phyloP scores from a whole-genome alignment of 2,329 filamentous ascomycete species.

The Paraphoma sp. region DNA sequence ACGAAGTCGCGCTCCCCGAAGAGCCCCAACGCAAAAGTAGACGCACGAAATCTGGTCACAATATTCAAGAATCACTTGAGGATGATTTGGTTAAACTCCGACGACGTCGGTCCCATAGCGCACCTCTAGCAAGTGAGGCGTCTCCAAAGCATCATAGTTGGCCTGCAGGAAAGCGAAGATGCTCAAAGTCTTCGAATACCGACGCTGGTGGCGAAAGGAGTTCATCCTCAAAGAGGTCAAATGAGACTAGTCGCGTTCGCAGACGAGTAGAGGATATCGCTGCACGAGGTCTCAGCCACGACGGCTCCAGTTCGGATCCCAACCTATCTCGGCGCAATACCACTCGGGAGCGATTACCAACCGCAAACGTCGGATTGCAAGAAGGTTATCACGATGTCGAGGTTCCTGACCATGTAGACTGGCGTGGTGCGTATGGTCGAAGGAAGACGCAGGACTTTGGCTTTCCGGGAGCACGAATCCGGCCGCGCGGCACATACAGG shows the following conservation, averaged over 20 bases:
- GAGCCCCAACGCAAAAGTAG: slow-evolving; percentile 1
- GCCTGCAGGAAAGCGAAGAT: slow-evolving; percentile 7
- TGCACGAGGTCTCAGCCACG: slow-evolving; percentile 27
- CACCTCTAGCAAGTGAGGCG: slow-evolving; percentile 12
- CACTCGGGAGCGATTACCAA: slow-evolving; percentile 5
- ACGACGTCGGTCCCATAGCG: slow-evolving; percentile 16
- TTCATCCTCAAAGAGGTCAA: slow-evolving; percentile 7
- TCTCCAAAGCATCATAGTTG: slow-evolving; percentile 4
- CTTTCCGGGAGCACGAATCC: slow-evolving; percentile 41
- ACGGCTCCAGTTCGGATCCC: slow-evolving; percentile 27
- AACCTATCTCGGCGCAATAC: slow-evolving; percentile 17
- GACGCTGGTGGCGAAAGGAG: slow-evolving; percentile 5
- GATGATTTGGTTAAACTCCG: slow-evolving; percentile 7
- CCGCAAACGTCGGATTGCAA: slow-evolving; percentile 17
- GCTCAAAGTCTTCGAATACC: slow-evolving; percentile 7
- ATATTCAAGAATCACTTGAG: slow-evolving; percentile 29
- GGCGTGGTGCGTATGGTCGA: slow-evolving; percentile 38
- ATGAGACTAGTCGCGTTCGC: slow-evolving; percentile 10
- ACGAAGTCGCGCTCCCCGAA: slow-evolving; percentile 12
- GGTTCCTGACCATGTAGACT: slow-evolving; percentile 36
- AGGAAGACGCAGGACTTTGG: slow-evolving; percentile 43
- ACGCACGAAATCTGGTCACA: slow-evolving; percentile 23
- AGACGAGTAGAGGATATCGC: slow-evolving; percentile 14
- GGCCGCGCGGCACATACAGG: slow-evolving; percentile 16
- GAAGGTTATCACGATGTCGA: slow-evolving; percentile 19